These are phyloP conservation scores for Nannizzia gypsea DNA, from an alignment of 2,329 filamentous ascomycete genomes.

Conservation along the genomic window DNA sequence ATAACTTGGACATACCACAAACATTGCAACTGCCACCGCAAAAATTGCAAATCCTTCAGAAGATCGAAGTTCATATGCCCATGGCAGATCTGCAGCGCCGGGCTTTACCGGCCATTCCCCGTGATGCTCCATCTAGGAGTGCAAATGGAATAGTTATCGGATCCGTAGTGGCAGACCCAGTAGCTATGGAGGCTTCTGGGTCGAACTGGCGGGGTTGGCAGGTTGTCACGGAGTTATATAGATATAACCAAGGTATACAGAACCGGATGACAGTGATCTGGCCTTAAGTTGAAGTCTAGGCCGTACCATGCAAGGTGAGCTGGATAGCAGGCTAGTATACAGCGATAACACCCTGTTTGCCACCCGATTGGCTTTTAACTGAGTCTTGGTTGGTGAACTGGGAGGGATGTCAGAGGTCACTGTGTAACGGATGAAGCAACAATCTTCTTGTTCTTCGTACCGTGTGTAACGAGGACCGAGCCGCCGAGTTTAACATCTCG, in stretches of 20 bases:
- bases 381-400: neutral
- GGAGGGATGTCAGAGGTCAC: neutral
- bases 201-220: neutral
- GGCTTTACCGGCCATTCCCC: neutral
- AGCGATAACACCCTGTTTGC: neutral
- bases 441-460: neutral
- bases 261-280: neutral
- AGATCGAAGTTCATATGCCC: conserved; percentile 2
- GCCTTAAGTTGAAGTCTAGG: neutral
- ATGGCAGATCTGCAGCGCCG: neutral
- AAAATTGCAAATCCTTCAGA: conserved; percentile 5
- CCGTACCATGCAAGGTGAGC: neutral
- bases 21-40: conserved; percentile 5
- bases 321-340: neutral
- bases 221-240: neutral
- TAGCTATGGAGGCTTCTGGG: neutral
- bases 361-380: neutral
- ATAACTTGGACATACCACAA: neutral
- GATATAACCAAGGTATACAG: neutral
- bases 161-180: too few species aligned
- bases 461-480: neutral
- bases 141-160: neutral
- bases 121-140: neutral
- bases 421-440: neutral
- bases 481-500: neutral